Percentiles rank a stretch among this genome's conserved stretches.
phyloP scores from a whole-genome alignment of 345 rosid genomes.

The Lumnitzera racemosa region DNA sequence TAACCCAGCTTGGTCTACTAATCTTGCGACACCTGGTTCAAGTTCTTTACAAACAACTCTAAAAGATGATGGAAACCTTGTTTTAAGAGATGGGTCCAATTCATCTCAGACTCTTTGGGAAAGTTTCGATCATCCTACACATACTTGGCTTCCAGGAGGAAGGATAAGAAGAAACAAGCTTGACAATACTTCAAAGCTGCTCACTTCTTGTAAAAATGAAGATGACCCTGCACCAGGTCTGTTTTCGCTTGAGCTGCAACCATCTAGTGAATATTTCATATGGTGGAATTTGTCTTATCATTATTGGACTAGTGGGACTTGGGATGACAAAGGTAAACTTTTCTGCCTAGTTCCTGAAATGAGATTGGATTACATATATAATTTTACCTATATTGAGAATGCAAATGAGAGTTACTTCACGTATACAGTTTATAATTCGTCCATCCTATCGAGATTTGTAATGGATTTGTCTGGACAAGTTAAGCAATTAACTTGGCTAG shows the following conservation, averaged over 20 bases:
- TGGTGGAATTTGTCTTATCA: slow-evolving; percentile 36
- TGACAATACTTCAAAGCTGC: slow-evolving; percentile 21
- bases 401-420: slow-evolving; percentile 52
- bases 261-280: slow-evolving; percentile 40
- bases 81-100: slow-evolving; percentile 26
- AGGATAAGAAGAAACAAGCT: slow-evolving; percentile 39
- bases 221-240: slow-evolving; percentile 70
- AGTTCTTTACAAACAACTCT: slow-evolving; percentile 37
- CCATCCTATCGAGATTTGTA: slow-evolving; percentile 29
- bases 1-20: slow-evolving; percentile 59
- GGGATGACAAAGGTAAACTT: slow-evolving; percentile 30
- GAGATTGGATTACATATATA: slow-evolving; percentile 39
- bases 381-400: slow-evolving; percentile 37
- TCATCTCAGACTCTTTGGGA: slow-evolving; percentile 42
- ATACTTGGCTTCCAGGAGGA: slow-evolving; percentile 75
- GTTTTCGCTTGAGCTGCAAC: slow-evolving; percentile 59
- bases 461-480: slow-evolving; percentile 62
- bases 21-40: slow-evolving; percentile 25
- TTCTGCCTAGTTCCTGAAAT: slow-evolving; percentile 65
- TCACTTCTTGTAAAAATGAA: slow-evolving; percentile 52
- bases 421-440: slow-evolving; percentile 24
- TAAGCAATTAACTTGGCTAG: slow-evolving; percentile 42
- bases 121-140: slow-evolving; percentile 57
- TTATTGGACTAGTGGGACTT: slow-evolving; percentile 62
- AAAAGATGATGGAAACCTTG: slow-evolving; percentile 54